Evolutionary conservation across 345 rosid genomes (phyloP), one percentile per base, ranked within the genome.

Genomic region (Carallia brachiata): DNA sequence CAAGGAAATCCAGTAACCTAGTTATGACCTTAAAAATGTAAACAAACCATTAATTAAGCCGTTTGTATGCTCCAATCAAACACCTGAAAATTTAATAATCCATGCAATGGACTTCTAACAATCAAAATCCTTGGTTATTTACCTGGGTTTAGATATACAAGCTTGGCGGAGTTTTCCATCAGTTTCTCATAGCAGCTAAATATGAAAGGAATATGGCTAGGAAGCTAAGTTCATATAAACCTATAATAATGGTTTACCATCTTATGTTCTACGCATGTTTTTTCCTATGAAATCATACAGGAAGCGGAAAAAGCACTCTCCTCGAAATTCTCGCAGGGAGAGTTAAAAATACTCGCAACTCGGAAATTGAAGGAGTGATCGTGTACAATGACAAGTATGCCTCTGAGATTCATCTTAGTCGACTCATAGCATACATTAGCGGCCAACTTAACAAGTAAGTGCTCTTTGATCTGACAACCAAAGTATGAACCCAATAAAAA

Each of bases 291-390:
- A 56, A 52, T 65, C 61, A 52, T 74, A 60, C 81, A 75, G 79
- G 79, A 3, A 78, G 81, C n/a, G 79, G 79, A 57, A 77, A 77
- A 62, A 81, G 77, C 71, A 44, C 71, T 37, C 78, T 80, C 23
- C 81, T 72, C 23, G 56, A 78, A 72, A 60, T 81, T 53, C 40
- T 72, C 4, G 72, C 77, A 62, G 77, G 81, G 32, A 74, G 74
- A 55, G 57, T 18, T 17, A 47, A 63, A 74, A 69, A 4, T 19
- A 67, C 34, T 8, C 47, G 34, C 34, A 70, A 65, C 74, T 58
- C 61, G 7, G 60, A 36, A 13, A 36, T 70, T 74, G 76, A 74
- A 67, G 79, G 84, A 59, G 53, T 18, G 15, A 74, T 77, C 34
- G 32, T 54, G 66, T 80, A 77, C 44, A 71, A 77, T 17, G 72